Conservation (phyloP, 2,329 filamentous ascomycete species). For the Cladophialophora psammophila region DNA sequence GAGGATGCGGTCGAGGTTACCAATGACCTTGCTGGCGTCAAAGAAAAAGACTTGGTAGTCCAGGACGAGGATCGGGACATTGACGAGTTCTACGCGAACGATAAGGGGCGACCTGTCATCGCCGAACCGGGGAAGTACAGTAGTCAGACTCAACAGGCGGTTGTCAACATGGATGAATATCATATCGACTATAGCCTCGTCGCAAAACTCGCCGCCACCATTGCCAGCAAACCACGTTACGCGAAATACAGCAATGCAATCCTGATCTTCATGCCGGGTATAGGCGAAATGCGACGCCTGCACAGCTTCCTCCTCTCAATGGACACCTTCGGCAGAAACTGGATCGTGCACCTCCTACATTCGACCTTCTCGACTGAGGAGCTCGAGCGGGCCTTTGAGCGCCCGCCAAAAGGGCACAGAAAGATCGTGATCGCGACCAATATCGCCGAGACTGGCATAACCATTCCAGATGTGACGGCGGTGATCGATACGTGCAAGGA, state of each 20-base stretch:
- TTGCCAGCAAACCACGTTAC: constrained; percentile 74
- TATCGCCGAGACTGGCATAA: constrained; percentile 98
- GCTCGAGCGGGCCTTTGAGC: constrained; percentile 88
- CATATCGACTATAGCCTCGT: constrained; percentile 89
- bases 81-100: constrained; percentile 56
- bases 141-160: constrained; percentile 73
- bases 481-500: constrained; percentile 97
- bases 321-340: constrained; percentile 74
- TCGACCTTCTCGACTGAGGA: constrained; percentile 96
- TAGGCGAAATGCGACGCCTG: constrained; percentile 87
- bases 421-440: constrained; percentile 98
- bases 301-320: constrained; percentile 85
- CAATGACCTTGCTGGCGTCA: constrained; percentile 66
- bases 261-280: constrained; percentile 91
- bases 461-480: constrained; percentile 95
- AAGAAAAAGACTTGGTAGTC: constrained; percentile 40
- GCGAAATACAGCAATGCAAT: constrained; percentile 83
- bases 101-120: constrained; percentile 24
- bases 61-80: constrained; percentile 49
- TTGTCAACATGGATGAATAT: constrained; percentile 86
- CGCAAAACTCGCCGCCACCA: constrained; percentile 75
- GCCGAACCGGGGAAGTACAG: constrained; percentile 66
- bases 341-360: constrained; percentile 89
- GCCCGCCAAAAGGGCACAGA: constrained; percentile 80
- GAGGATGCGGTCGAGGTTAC: constrained; percentile 93